Evolutionary conservation across 164 flowering plant species (phyloP).

Genomic region (Brasenia schreberi): DNA sequence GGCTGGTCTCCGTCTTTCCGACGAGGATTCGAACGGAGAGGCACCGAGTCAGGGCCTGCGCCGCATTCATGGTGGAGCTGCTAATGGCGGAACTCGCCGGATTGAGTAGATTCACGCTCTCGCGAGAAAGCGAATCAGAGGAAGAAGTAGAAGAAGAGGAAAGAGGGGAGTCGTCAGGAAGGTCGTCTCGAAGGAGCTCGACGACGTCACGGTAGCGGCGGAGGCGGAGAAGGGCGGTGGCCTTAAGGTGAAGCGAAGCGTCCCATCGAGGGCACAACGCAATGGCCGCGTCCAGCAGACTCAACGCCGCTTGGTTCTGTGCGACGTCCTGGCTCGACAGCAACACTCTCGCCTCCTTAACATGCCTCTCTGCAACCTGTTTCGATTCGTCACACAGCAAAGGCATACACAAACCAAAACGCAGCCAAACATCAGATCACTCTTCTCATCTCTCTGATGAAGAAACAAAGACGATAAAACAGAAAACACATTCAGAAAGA

Average conservation of each 20-base stretch:
- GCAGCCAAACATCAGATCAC: no score
- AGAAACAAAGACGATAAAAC: neutral
- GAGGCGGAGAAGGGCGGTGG: conserved; percentile 64
- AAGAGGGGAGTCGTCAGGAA: conserved; percentile 25
- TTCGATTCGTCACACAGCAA: no score
- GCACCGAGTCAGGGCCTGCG: conserved; percentile 28
- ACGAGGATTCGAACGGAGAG: conserved; percentile 45
- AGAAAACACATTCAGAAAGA: no score
- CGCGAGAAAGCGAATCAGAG: conserved; percentile 28
- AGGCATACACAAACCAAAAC: conserved; percentile 2
- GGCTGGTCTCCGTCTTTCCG: conserved; percentile 12
- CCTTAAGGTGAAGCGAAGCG: conserved; percentile 76
- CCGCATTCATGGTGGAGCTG: conserved; percentile 8
- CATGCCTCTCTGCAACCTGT: conserved; percentile 68
- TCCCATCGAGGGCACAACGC: conserved; percentile 62
- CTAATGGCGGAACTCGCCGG: neutral
- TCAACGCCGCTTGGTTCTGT: conserved; percentile 56
- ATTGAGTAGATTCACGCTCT: conserved; percentile 53
- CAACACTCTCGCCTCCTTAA: conserved; percentile 56
- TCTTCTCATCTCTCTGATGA: no score
- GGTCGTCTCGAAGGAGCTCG: conserved; percentile 86
- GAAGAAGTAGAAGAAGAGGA: neutral
- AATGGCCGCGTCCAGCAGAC: conserved; percentile 69
- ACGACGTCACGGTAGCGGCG: conserved; percentile 82
- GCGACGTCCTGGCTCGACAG: conserved; percentile 52